Evolutionary conservation across 2,329 filamentous ascomycete species (phyloP), one percentile per base, ranked within the genome.

Genomic region (Byssothecium circinans): DNA sequence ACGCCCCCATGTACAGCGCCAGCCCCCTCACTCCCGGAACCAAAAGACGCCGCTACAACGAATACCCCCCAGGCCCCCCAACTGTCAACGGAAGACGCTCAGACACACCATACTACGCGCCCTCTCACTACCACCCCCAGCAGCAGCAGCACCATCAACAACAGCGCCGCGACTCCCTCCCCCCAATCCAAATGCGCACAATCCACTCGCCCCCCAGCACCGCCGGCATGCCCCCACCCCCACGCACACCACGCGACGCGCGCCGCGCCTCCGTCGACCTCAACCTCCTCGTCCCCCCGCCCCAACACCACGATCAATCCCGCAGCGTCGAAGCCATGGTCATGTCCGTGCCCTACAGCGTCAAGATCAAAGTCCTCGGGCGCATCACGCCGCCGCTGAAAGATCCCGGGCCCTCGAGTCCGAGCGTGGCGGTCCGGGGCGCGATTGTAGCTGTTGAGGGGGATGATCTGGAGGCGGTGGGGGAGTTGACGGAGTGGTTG

Each of bases 391-490:
- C 86, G 19, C 84, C 88, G 0, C 75, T 89, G 12, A 67, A 66
- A 41, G 60, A 61, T 2, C 55, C 60, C 17, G 55, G 56, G 7
- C 51, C 54, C 6, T 51, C 54, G 5, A 65, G 55, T 15, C 57
- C 64, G 2, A 56, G 55, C 8, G 71, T 49, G 71, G 76, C 60
- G 57, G 74, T 76, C 6, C 82, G 91, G n/a, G 91, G 92, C 0
- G 82, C 88, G 0, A 81, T 96, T 30, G 85, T 97, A 52, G 87
- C 89, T 0, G 75, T 97, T 22, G 92, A 97, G 69, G 91, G 91
- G 1, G 79, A 86, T 15, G 81, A 86, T 47, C 68, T 74, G 1
- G 77, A 81, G 8, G 81, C 88, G 3, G 84, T 89, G 3, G 74
- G 78, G 2, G 79, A 81, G 15, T 81, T 96, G 17, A 80, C 87